Base-by-base conservation (phyloP, 148 eudicot species). In the Rhododendron kiyosumense region DNA sequence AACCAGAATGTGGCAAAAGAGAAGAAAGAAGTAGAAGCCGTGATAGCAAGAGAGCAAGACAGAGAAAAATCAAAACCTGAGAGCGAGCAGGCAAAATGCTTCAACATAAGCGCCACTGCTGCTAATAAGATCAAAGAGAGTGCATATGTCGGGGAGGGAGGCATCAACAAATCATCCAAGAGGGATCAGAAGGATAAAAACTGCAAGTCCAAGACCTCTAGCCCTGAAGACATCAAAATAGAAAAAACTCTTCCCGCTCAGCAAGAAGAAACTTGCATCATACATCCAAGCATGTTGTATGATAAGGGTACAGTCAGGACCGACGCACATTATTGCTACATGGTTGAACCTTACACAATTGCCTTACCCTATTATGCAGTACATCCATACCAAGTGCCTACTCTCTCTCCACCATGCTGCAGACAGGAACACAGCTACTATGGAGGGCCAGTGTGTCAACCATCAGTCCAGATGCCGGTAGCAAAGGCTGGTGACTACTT, bases 401-500 rank as follows among this genome's bases (percentile, higher is more conserved):
- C 34, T 59, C 49, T 34, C 49, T 24, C 71, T 34, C 46, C 46
- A 82, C 65, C 28, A 4, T 81, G 73, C 41, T 81, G 48, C 84
- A 36, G 45, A 46, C 84, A 81, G 4, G 84, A 81, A 59, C 22
- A 54, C 20, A 18, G 28, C 84, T 34, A 59, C 71, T 11, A 81
- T 34, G 69, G 26, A 43, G 71, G 49, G 30, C 69, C 73, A 57
- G 45, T 54, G 38, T 81, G 17, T 24, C 73, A 81, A 81, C 84
- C 73, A 57, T 12, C 46, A 10, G 18, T 59, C 28, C 84, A 57
- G 73, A 82, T 46, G 43, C 83, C 83, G 7, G 43, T 22, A 28
- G 63, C 65, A 52, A 52, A 81, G 41, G 67, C 34, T 79, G 82
- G 82, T 28, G 82, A 79, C 82, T 79, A 79, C 52, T 79, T 81